Conservation (phyloP, 1,139 yeast species). For the Pneumocystis carinii region DNA sequence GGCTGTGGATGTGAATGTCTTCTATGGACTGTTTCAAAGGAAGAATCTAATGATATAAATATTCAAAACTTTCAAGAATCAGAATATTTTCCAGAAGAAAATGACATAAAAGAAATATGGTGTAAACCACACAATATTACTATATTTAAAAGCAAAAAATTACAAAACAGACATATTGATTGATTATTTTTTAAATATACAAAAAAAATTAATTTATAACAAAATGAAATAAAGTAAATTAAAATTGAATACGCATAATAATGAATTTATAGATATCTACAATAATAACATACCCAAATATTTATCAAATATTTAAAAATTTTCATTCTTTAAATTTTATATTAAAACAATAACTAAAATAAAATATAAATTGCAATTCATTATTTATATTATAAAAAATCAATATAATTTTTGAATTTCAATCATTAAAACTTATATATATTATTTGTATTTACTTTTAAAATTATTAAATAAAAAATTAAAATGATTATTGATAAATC, state of each 20-base stretch:
- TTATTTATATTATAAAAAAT: too few species aligned
- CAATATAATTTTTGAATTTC: too few species aligned
- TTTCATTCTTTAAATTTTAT: too few species aligned
- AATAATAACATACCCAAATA: too few species aligned
- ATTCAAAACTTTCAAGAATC: not conserved
- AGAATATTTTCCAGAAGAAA: not conserved
- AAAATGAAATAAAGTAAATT: not conserved
- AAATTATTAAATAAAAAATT: too few species aligned
- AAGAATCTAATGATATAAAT: not conserved
- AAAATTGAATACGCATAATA: not conserved
- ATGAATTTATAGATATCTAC: too few species aligned
- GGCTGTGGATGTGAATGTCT: not conserved
- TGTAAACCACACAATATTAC: not conserved
- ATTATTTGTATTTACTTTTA: too few species aligned
- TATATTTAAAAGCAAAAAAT: not conserved
- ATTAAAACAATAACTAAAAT: too few species aligned
- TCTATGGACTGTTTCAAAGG: not conserved
- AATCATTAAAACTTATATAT: too few species aligned
- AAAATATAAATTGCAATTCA: too few species aligned
- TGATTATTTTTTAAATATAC: not conserved
- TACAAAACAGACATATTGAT: not conserved
- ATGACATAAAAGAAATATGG: not conserved
- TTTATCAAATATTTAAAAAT: too few species aligned
- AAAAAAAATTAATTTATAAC: not conserved
- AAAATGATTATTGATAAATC: too few species aligned